Evolutionary conservation across 1,139 yeast genomes (phyloP).

Genomic region (Sugiyamaella japonica): DNA sequence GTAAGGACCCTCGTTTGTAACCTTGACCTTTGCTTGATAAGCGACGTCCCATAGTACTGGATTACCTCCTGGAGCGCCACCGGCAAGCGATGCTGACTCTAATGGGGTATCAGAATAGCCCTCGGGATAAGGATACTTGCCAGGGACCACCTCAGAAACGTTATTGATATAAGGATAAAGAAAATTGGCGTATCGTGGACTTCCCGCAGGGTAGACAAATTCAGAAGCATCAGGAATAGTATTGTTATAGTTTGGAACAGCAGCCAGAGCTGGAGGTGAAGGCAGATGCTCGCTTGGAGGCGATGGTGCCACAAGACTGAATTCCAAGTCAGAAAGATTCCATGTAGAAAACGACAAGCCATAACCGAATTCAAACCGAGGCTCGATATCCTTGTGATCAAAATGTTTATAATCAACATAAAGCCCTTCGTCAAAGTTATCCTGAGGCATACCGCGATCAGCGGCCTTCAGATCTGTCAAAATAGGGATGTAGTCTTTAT

Average conservation of each 20-base stretch:
- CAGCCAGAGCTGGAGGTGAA: conserved; percentile 48
- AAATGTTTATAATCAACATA: conserved; percentile 54
- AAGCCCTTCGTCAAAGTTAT: conserved; percentile 39
- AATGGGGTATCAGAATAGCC: conserved; percentile 48
- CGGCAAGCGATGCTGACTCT: conserved; percentile 48
- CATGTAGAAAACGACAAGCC: conserved; percentile 60
- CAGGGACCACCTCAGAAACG: conserved; percentile 24
- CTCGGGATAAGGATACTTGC: conserved; percentile 53
- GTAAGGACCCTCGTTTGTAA: conserved; percentile 52
- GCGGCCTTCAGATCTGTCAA: conserved; percentile 36
- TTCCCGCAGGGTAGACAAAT: conserved; percentile 50
- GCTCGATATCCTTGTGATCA: conserved; percentile 56
- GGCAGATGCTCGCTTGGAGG: conserved; percentile 52
- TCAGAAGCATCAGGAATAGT: conserved; percentile 49
- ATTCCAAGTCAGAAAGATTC: conserved; percentile 40
- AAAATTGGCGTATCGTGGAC: conserved; percentile 26
- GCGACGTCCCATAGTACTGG: conserved; percentile 47
- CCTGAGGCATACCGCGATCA: conserved; percentile 45
- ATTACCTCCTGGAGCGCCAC: conserved; percentile 59
- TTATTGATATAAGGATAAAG: conserved; percentile 37
- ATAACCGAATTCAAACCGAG: conserved; percentile 61
- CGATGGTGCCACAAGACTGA: conserved; percentile 38
- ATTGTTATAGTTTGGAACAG: conserved; percentile 36
- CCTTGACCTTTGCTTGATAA: conserved; percentile 51
- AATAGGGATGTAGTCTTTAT: conserved; percentile 54